Evolutionary conservation across 768 basidiomycete genomes (phyloP).

Genomic region (Russula ochroleuca): DNA sequence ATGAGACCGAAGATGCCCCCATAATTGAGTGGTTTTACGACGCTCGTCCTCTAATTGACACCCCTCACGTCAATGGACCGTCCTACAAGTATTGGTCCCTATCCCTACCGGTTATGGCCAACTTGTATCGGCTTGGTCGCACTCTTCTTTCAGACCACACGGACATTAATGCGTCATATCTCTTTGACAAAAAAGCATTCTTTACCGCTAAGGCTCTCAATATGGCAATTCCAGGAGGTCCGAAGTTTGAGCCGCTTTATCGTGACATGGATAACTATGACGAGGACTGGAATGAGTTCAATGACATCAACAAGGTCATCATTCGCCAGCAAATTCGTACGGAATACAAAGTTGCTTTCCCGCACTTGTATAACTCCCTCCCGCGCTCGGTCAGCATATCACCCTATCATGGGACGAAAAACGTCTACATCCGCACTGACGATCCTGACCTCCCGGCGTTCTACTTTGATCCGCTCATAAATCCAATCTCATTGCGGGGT

Average conservation of each 20-base stretch:
- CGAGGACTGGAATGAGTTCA: constrained; percentile 99
- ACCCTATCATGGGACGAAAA: constrained; percentile 90
- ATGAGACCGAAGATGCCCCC: constrained; percentile 84
- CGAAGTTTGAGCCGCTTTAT: constrained; percentile 96
- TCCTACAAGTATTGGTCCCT: constrained; percentile 94
- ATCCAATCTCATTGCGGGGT: constrained; percentile 91
- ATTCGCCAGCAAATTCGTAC: constrained; percentile 98
- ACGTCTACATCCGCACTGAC: constrained; percentile 97
- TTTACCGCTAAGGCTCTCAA: constrained; percentile 98
- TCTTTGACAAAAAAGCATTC: constrained; percentile 97
- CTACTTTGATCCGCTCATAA: constrained; percentile 98
- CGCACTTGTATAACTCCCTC: constrained; percentile 96
- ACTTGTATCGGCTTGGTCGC: constrained; percentile 90
- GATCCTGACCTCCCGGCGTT: constrained; percentile 99
- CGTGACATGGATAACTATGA: constrained; percentile 97
- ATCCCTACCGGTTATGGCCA: constrained; percentile 92
- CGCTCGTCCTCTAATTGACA: constrained; percentile 88
- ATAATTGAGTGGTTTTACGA: constrained; percentile 99
- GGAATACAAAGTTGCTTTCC: constrained; percentile 99
- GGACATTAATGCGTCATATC: constrained; percentile 84
- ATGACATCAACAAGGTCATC: constrained; percentile 99
- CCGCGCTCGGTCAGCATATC: constrained; percentile 92
- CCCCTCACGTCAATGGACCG: constrained; percentile 84
- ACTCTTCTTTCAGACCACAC: constrained; percentile 91
- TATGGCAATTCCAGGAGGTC: constrained; percentile 96